Evolutionary conservation across 108 stramenopile genomes (phyloP).

Genomic region (Fistulifera pelliculosa): DNA sequence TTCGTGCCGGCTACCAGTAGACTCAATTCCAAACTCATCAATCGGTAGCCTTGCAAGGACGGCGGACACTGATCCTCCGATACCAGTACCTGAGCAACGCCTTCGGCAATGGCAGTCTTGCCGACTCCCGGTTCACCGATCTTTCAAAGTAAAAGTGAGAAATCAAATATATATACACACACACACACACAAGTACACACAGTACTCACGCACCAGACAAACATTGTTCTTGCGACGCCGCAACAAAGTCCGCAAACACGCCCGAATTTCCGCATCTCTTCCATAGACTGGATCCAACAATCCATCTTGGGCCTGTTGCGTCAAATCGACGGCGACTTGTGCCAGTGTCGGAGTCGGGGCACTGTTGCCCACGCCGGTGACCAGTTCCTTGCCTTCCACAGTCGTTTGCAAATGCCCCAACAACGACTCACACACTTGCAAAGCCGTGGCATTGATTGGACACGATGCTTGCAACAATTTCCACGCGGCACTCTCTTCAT

Average conservation of each 20-base stretch:
- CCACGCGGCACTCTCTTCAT: conserved; percentile 19
- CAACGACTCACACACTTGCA: conserved; percentile 58
- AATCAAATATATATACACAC: not conserved
- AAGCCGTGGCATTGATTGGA: conserved; percentile 28
- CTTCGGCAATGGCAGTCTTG: conserved; percentile 80
- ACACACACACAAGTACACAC: not conserved
- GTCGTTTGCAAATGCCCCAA: conserved; percentile 33
- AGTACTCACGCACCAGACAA: not conserved
- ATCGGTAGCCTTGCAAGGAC: conserved; percentile 53
- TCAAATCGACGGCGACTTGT: conserved; percentile 62
- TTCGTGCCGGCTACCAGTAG: conserved; percentile 80
- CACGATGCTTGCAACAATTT: conserved; percentile 39
- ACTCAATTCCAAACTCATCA: conserved; percentile 73
- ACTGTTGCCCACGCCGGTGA: conserved; percentile 23
- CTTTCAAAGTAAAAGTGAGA: conserved; percentile 7
- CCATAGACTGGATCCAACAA: conserved; percentile 61
- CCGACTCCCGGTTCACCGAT: conserved; percentile 75
- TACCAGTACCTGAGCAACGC: conserved; percentile 72
- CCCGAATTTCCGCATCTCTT: conserved; percentile 66
- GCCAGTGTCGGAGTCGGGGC: conserved; percentile 42
- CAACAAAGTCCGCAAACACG: conserved; percentile 54
- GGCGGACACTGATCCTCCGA: conserved; percentile 74
- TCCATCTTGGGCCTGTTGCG: conserved; percentile 49
- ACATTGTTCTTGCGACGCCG: conserved; percentile 85
- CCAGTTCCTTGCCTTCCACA: conserved; percentile 25